Evolutionary conservation across 306 rosid species (phyloP).

Genomic region (Calophaca sinica): DNA sequence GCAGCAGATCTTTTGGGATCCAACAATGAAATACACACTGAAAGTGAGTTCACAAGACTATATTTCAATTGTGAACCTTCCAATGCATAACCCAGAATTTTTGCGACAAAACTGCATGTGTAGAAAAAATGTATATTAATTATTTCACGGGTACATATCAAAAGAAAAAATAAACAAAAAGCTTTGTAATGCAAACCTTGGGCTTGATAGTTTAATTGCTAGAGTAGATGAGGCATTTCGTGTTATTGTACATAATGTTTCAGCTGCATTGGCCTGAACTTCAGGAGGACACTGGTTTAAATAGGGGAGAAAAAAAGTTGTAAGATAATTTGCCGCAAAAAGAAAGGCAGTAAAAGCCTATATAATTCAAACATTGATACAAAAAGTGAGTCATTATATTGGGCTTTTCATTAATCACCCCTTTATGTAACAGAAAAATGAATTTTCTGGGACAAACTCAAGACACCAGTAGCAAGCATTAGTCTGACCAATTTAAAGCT

Average conservation of each 20-base stretch:
- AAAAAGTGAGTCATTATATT: constrained; percentile 19
- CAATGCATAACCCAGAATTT: constrained; percentile 86
- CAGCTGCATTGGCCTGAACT: constrained; percentile 95
- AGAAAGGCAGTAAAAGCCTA: background rate
- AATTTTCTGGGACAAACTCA: constrained; percentile 12
- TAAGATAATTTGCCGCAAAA: constrained; percentile 43
- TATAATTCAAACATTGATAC: constrained; percentile 22
- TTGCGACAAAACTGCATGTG: constrained; percentile 78
- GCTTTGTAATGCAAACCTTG: constrained; percentile 68
- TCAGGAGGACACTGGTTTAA: constrained; percentile 84
- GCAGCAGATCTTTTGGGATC: constrained; percentile 85
- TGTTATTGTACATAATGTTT: constrained; percentile 88
- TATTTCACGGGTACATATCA: background rate
- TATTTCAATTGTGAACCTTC: constrained; percentile 86
- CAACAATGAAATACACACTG: constrained; percentile 94
- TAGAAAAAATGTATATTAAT: constrained; percentile 24
- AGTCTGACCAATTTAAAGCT: constrained; percentile 20
- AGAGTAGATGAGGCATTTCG: constrained; percentile 88
- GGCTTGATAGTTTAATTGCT: constrained; percentile 89
- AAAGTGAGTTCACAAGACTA: constrained; percentile 87
- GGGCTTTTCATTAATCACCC: constrained; percentile 20
- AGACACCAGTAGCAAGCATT: constrained; percentile 18
- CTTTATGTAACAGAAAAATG: background rate
- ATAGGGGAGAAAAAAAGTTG: constrained; percentile 36
- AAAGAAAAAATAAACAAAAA: constrained; percentile 20